These are phyloP conservation scores for Theobroma grandiflorum DNA, from an alignment of 441 rosid species.

Conservation along the genomic window DNA sequence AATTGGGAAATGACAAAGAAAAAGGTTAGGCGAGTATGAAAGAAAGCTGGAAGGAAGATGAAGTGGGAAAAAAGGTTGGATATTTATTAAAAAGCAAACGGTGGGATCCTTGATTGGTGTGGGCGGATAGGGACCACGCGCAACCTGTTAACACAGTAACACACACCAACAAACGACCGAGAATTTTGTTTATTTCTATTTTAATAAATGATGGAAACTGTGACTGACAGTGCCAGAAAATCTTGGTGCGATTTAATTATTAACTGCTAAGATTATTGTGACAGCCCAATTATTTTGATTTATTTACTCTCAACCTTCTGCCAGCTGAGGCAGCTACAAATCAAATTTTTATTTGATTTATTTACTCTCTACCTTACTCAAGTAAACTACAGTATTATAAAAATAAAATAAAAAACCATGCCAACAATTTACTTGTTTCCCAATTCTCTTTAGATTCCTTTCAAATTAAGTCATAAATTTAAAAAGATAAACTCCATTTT, in stretches of 20 bases:
- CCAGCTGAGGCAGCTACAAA: not conserved
- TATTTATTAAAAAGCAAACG: not conserved
- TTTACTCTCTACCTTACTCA: not conserved
- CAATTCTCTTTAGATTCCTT: too few species aligned
- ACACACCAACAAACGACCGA: not conserved
- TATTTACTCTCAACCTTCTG: not conserved
- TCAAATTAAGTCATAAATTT: too few species aligned
- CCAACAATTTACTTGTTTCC: too few species aligned
- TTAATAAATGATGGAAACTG: not conserved
- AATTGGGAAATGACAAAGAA: not conserved
- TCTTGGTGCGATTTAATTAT: not conserved
- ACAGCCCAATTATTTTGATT: constrained; percentile 7
- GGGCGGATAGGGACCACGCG: constrained; percentile 5
- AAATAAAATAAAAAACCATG: not conserved
- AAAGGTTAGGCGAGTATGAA: not conserved
- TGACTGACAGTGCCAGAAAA: constrained; percentile 3
- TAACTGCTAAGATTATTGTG: not conserved
- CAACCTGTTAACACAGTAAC: not conserved
- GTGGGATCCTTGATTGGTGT: constrained; percentile 15
- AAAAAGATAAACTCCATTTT: too few species aligned
- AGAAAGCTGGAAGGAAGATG: not conserved
- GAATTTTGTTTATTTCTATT: not conserved
- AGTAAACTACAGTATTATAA: not conserved
- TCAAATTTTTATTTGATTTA: not conserved
- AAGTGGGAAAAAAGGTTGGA: not conserved